Evolutionary conservation across 805 yeast species (phyloP).

Genomic region (Wickerhamiella vanderwaltii): DNA sequence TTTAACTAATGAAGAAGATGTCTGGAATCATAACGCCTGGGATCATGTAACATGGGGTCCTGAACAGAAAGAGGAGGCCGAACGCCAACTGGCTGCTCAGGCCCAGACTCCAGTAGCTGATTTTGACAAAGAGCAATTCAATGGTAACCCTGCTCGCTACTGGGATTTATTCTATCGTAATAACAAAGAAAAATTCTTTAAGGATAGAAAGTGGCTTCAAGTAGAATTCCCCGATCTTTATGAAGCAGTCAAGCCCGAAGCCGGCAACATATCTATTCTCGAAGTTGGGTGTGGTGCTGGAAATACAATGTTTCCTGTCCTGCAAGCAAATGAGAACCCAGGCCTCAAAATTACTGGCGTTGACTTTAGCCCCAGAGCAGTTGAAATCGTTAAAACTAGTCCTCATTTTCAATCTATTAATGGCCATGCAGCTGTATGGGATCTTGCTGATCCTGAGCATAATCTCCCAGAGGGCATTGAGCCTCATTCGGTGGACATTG

Average conservation of each 20-base stretch:
- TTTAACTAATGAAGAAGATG: conserved; percentile 54
- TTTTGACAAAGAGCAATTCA: conserved; percentile 64
- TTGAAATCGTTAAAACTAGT: conserved; percentile 62
- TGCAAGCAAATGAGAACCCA: conserved; percentile 73
- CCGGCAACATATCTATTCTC: conserved; percentile 60
- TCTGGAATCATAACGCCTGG: conserved; percentile 90
- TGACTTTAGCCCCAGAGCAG: conserved; percentile 83
- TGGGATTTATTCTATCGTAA: conserved; percentile 93
- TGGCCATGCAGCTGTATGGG: conserved; percentile 90
- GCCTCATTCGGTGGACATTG: conserved; percentile 72
- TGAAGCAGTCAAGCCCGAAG: conserved; percentile 59
- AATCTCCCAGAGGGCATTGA: conserved; percentile 73
- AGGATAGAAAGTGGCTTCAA: conserved; percentile 91
- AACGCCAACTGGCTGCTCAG: conserved; percentile 61
- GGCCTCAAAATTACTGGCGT: conserved; percentile 65
- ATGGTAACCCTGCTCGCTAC: conserved; percentile 77
- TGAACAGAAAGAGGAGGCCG: conserved; percentile 67
- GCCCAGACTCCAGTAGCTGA: conserved; percentile 75
- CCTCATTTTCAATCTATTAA: conserved; percentile 45
- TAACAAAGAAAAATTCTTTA: conserved; percentile 86
- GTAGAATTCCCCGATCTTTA: conserved; percentile 84
- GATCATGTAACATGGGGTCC: conserved; percentile 98
- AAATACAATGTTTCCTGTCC: conserved; percentile 84
- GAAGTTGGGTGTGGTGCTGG: conserved; percentile 99
- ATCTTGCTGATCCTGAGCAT: conserved; percentile 65